These are phyloP conservation scores for Termitomyces sp. DNA, from an alignment of 768 basidiomycete genomes.

Conservation along the genomic window DNA sequence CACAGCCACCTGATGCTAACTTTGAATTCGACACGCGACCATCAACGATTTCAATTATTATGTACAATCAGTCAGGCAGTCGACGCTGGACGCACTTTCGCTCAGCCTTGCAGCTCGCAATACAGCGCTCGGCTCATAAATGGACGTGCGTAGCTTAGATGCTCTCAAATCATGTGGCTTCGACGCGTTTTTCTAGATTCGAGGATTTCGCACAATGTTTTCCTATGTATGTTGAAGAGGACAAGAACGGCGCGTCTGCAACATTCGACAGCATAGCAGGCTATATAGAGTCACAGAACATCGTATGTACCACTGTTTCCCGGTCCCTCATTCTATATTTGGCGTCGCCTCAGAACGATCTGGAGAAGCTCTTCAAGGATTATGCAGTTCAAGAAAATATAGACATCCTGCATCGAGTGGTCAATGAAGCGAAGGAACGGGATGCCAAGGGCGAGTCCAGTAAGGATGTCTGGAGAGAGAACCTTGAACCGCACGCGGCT, in stretches of 20 bases:
- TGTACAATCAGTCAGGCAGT: conserved; percentile 45
- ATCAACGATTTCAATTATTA: conserved; percentile 9
- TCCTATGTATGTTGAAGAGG: conserved; percentile 59
- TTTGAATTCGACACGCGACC: neutral
- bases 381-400: conserved; percentile 66
- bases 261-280: conserved; percentile 64
- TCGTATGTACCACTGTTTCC: conserved; percentile 28
- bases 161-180: neutral
- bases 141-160: conserved; percentile 39
- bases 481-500: conserved; percentile 58
- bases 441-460: conserved; percentile 42
- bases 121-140: conserved; percentile 50
- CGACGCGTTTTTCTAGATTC: conserved; percentile 30
- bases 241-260: conserved; percentile 54
- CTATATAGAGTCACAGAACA: conserved; percentile 64
- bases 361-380: conserved; percentile 65
- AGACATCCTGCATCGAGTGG: conserved; percentile 63
- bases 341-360: conserved; percentile 43
- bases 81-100: conserved; percentile 54
- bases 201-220: conserved; percentile 65
- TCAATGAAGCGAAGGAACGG: conserved; percentile 59
- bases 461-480: conserved; percentile 61
- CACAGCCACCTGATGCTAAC: conserved; percentile 11
- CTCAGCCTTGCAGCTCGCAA: conserved; percentile 51
- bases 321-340: neutral